Evolutionary conservation across 2,329 filamentous ascomycete species (phyloP), one percentile per base, ranked within the genome.

Genomic region (Botrytis byssoidea): DNA sequence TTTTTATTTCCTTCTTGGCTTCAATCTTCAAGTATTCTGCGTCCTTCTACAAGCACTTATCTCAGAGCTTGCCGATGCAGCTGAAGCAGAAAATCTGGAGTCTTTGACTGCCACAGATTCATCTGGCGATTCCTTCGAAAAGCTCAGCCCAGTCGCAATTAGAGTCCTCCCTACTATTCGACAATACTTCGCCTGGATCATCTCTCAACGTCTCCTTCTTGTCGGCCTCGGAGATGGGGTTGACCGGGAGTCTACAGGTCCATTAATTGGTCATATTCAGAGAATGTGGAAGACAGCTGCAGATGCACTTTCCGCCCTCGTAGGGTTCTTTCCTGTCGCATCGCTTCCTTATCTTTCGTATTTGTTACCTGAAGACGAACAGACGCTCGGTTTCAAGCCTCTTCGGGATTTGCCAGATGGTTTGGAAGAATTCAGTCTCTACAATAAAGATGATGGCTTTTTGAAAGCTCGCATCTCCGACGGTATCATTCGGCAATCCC

Each of bases 1-100:
- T 16, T 88, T 86, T 76, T 86, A 88, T 74, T 94, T 91, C 78
- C 90, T 93, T 74, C 85, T 97, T 63, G 88, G 91, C 37, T 88
- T 97, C 75, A 97, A 97, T 79, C 85, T 94, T 66, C 91, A 91
- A 70, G 93, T 92, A 16, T 91, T 97, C 78, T 88, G 91, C 73
- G 88, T 88, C 0, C 85, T 97, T 46, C 87, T 95, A 64, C 90
- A 91, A 70, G 84, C 91, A 42, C 85, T 97, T 51, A 85, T 91
- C 76, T 86, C 88, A n/a, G 91, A 94, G 77, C 85, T 97, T 4
- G 87, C 90, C 72, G 86, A 89, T 81, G 70, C 74, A 44, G 63
- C 73, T 22, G 74, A 64, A 63, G 79, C 78, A 7, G 77, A 79
- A 65, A 83, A 84, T 35, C 85, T 88, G 73, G 85, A 87, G 25